Conservation (phyloP, 2,329 filamentous ascomycete species). For the Epichloe elymi region DNA sequence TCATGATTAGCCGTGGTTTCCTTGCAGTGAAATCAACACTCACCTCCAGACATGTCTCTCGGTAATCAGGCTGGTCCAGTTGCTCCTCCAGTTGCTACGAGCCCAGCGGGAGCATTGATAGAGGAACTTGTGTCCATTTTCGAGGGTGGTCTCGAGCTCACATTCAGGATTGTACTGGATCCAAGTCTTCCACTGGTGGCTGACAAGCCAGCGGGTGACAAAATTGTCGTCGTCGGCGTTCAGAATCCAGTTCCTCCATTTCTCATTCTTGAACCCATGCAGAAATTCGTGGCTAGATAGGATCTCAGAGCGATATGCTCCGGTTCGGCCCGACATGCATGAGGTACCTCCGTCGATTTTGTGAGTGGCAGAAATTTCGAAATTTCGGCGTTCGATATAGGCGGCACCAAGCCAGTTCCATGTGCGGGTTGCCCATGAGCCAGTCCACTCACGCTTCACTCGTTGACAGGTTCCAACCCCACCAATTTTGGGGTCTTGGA, state of each 20-base stretch:
- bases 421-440: constrained; percentile 45
- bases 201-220: constrained; percentile 90
- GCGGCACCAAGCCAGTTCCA: constrained; percentile 87
- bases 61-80: constrained; percentile 75
- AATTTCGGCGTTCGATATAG: constrained; percentile 89
- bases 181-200: constrained; percentile 84
- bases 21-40: constrained; percentile 28
- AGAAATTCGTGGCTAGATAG: constrained; percentile 76
- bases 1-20: constrained; percentile 1
- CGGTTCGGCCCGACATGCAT: constrained; percentile 88
- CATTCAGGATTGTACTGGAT: constrained; percentile 89
- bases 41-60: constrained; percentile 81
- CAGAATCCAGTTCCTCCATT: constrained; percentile 76
- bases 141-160: constrained; percentile 84
- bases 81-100: constrained; percentile 94
- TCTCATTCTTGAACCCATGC: constrained; percentile 80
- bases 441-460: constrained; percentile 55
- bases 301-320: constrained; percentile 82
- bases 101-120: constrained; percentile 93
- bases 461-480: constrained; percentile 88
- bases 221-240: constrained; percentile 98
- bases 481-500: constrained; percentile 71
- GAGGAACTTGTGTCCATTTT: constrained; percentile 77
- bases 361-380: constrained; percentile 91
- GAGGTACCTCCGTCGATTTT: constrained; percentile 93